These are phyloP conservation scores for Paulownia fortunei DNA, from an alignment of 257 asterid genomes.

Conservation along the genomic window DNA sequence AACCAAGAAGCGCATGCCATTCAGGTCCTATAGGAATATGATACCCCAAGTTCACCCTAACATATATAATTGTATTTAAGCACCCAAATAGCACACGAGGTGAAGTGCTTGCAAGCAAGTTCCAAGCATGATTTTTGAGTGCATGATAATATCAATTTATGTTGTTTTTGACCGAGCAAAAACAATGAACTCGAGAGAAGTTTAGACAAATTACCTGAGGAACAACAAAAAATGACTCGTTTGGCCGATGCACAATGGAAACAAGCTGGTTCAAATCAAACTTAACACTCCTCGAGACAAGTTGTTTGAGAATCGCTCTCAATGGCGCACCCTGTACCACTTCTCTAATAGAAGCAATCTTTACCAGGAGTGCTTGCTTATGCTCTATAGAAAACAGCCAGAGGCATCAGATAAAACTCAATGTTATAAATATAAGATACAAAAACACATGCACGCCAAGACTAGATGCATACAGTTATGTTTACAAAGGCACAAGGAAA, in stretches of 20 bases:
- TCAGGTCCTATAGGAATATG: conserved; percentile 24
- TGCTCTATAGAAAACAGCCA: conserved; percentile 52
- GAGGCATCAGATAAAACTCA: conserved; percentile 31
- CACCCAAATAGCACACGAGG: conserved; percentile 20
- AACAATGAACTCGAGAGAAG: conserved; percentile 23
- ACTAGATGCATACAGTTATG: background rate
- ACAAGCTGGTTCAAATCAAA: conserved; percentile 64
- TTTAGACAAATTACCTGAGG: conserved; percentile 65
- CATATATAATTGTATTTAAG: background rate
- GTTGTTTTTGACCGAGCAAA: conserved; percentile 18
- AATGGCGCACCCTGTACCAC: conserved; percentile 93
- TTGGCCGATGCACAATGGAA: conserved; percentile 91
- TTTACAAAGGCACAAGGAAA: conserved; percentile 19
- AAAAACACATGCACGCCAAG: conserved; percentile 3
- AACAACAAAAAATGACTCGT: conserved; percentile 86
- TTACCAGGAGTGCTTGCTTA: conserved; percentile 66
- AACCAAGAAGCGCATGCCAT: conserved; percentile 34
- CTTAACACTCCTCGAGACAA: conserved; percentile 64
- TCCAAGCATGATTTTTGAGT: conserved; percentile 11
- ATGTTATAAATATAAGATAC: conserved; percentile 17
- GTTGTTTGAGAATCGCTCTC: conserved; percentile 76
- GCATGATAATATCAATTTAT: background rate
- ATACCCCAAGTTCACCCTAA: conserved; percentile 2
- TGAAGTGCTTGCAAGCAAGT: conserved; percentile 24
- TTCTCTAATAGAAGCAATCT: conserved; percentile 91